Percentiles rank a stretch among this genome's conserved stretches.
phyloP scores from a whole-genome alignment of 2,329 filamentous ascomycete genomes.

The Ophioceras dolichostomum region DNA sequence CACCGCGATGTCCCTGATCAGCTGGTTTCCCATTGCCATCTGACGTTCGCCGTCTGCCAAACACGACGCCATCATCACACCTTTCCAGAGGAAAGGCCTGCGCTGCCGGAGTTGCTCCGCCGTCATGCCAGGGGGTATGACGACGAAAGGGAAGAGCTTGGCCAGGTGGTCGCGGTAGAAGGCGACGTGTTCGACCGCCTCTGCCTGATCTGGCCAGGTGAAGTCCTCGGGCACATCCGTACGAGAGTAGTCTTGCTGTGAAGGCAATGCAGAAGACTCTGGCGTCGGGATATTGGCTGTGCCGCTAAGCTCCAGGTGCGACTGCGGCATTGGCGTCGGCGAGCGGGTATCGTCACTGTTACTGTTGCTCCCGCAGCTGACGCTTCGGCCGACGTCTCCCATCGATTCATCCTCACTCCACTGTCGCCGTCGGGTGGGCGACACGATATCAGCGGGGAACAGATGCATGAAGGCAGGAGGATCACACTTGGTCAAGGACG shows the following conservation, averaged over 20 bases:
- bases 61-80: conserved; percentile 30
- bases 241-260: not conserved
- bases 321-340: not conserved
- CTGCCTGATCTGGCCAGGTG: conserved; percentile 27
- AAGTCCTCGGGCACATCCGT: conserved; percentile 8
- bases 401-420: conserved; percentile 1
- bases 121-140: conserved; percentile 22
- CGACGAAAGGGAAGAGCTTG: conserved; percentile 31
- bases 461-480: not conserved
- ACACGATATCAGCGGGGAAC: not conserved
- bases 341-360: no score
- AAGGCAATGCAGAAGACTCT: not conserved
- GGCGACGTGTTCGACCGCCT: conserved; percentile 26
- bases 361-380: no score
- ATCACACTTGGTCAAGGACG: not conserved
- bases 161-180: conserved; percentile 21
- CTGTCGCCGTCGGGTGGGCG: not conserved
- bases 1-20: conserved; percentile 28
- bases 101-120: conserved; percentile 22
- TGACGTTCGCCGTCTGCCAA: conserved; percentile 31
- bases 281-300: not conserved
- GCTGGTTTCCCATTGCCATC: conserved; percentile 26
- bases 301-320: not conserved
- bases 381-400: no score
- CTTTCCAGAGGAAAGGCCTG: conserved; percentile 36